These are phyloP conservation scores for Detonula confervacea DNA, from an alignment of 352 stramenopile species.

Conservation along the genomic window DNA sequence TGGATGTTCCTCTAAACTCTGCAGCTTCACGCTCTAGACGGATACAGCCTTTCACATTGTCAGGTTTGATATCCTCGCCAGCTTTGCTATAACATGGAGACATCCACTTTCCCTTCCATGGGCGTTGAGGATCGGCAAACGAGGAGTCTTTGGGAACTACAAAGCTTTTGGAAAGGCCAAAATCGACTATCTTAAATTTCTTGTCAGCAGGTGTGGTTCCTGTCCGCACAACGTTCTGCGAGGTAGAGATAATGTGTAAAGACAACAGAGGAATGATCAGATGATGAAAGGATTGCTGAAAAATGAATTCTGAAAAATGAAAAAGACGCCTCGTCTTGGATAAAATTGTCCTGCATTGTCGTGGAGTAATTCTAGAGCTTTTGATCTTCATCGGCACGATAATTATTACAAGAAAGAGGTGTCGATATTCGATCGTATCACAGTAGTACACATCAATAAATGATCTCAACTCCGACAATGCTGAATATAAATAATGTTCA, in stretches of 20 bases:
- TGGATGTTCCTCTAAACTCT: slow-evolving; percentile 80
- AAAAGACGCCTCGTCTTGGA: slow-evolving; percentile 39
- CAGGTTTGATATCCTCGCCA: background rate
- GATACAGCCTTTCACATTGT: slow-evolving; percentile 37
- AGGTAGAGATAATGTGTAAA: no score
- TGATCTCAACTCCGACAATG: no score
- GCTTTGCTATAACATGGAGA: slow-evolving; percentile 23
- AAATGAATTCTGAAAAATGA: no score
- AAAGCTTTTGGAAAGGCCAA: slow-evolving; percentile 81
- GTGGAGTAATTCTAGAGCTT: slow-evolving; percentile 6
- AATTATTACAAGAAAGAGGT: no score
- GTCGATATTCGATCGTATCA: no score
- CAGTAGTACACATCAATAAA: no score
- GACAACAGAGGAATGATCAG: no score
- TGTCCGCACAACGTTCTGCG: slow-evolving; percentile 68
- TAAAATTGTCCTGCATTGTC: slow-evolving; percentile 19
- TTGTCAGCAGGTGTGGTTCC: slow-evolving; percentile 50
- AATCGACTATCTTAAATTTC: slow-evolving; percentile 82
- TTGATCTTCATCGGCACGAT: slow-evolving; percentile 12
- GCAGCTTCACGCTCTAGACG: slow-evolving; percentile 66
- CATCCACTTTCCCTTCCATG: slow-evolving; percentile 64
- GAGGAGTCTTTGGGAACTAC: slow-evolving; percentile 71
- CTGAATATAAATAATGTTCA: no score
- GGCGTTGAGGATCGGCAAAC: slow-evolving; percentile 57
- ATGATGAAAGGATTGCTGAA: no score